These are phyloP conservation scores for Eucalyptus grandis DNA, from an alignment of 345 rosid species.

Conservation along the genomic window DNA sequence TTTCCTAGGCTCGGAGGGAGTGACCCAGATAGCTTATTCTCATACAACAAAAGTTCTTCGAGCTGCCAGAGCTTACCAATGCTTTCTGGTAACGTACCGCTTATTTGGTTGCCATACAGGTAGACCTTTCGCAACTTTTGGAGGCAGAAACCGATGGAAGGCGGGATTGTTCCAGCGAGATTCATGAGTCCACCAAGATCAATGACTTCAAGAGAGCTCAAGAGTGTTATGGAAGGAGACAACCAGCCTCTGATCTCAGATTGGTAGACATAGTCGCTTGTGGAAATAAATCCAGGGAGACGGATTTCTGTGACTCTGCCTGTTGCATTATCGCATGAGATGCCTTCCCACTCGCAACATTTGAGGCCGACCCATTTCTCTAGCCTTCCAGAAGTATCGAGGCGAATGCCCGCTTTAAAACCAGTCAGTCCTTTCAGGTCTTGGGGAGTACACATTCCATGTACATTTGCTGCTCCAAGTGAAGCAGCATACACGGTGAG, in stretches of 20 bases:
- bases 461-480: not conserved
- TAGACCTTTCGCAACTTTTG: constrained; percentile 20
- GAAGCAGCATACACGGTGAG: not conserved
- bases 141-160: constrained; percentile 22
- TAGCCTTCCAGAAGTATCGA: constrained; percentile 31
- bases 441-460: constrained; percentile 8
- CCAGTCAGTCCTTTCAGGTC: constrained; percentile 30
- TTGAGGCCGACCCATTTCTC: constrained; percentile 22
- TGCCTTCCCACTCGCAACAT: constrained; percentile 47
- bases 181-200: constrained; percentile 42
- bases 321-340: constrained; percentile 19
- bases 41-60: constrained; percentile 31
- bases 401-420: constrained; percentile 23
- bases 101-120: constrained; percentile 37
- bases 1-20: constrained; percentile 25
- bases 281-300: constrained; percentile 35
- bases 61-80: constrained; percentile 33
- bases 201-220: constrained; percentile 29
- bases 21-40: constrained; percentile 31
- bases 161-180: constrained; percentile 30
- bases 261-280: constrained; percentile 9
- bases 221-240: constrained; percentile 25
- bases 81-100: constrained; percentile 31
- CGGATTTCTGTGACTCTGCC: constrained; percentile 31
- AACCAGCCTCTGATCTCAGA: constrained; percentile 34